Evolutionary conservation across 768 basidiomycete species (phyloP).

Genomic region (Tylopilus balloui): DNA sequence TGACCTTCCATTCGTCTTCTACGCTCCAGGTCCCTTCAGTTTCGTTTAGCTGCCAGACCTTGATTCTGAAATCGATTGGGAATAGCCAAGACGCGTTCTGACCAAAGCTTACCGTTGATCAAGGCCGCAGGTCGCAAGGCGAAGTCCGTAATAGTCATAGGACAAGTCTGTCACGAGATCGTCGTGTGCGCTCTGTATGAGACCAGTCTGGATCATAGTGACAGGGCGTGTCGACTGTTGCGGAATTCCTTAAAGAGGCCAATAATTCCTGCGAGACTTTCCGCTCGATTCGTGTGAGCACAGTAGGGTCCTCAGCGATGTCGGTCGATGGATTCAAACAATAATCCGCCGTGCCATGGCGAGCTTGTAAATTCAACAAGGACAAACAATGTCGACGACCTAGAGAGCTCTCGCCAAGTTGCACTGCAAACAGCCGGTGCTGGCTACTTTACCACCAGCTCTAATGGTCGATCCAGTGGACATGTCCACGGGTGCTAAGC

Average conservation of each 20-base stretch:
- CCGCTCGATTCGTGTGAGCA: too few relatives aligned
- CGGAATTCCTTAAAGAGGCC: not conserved
- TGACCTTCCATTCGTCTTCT: conserved; percentile 92
- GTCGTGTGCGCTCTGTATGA: conserved; percentile 72
- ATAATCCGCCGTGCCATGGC: not conserved
- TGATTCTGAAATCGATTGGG: conserved; percentile 48
- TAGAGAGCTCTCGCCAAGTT: too few relatives aligned
- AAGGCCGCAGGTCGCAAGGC: conserved; percentile 74
- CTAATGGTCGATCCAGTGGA: too few relatives aligned
- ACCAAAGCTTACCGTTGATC: conserved; percentile 62
- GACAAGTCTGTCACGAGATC: conserved; percentile 83
- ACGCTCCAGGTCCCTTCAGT: conserved; percentile 66
- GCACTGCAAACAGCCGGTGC: too few relatives aligned
- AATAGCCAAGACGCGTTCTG: conserved; percentile 6
- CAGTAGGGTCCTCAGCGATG: not conserved
- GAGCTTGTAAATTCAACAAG: not conserved
- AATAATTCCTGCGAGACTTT: not conserved
- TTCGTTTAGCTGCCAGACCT: conserved; percentile 80
- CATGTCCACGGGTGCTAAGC: too few relatives aligned
- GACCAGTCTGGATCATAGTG: conserved; percentile 71
- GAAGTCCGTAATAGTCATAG: conserved; percentile 87
- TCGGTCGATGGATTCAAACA: not conserved
- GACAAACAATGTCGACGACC: not conserved
- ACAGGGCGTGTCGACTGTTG: not conserved
- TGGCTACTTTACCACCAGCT: too few relatives aligned